Evolutionary conservation across 208 protist species (phyloP), one percentile per base, ranked within the genome.

Genomic region (Crithidia expoeki): DNA sequence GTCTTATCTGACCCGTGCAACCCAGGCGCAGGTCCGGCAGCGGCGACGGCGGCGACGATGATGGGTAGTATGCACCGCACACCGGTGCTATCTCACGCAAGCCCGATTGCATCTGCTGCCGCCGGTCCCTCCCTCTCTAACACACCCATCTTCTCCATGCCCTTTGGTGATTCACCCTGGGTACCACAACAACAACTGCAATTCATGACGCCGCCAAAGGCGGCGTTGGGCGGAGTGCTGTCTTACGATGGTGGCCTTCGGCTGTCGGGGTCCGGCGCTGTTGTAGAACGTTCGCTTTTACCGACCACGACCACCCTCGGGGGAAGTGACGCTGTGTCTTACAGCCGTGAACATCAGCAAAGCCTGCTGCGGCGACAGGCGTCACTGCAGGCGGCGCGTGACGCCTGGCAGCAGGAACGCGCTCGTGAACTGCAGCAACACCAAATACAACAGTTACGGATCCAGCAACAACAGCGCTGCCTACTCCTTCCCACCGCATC

Each of bases 311-410:
- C 10, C 44, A 49, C 16, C 44, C 44, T 49, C 21, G 16, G 44
- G 16, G 10, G 44, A 21, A 12, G n/a, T 4, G 85, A 88, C 30
- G 79, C 80, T 0, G n/a, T 80, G 11, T 67, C 55, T 2, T 87
- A 81, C 59, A 71, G 72, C 17, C 50, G 68, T 28, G 51, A 73
- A 16, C 67, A 74, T 34, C 65, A 70, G 51, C 60, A 62, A n/a
- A 49, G 19, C 17, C 33, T 80, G 30, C 76, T 60, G 52, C 53
- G 73, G 28, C 78, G 79, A 5, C 82, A 82, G 61, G 65, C 79
- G 27, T 47, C 78, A 4, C 68, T 88, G 23, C 50, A 68, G 33
- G 64, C 60, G 1, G 75, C 71, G 27, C 80, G 80, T 14, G 72
- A 74, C 23, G 67, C 69, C 33, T 82, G 61, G 49, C 71, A 74